phyloP scores from a whole-genome alignment of 495 filamentous ascomycete species.

The Annulohypoxylon moriforme region DNA sequence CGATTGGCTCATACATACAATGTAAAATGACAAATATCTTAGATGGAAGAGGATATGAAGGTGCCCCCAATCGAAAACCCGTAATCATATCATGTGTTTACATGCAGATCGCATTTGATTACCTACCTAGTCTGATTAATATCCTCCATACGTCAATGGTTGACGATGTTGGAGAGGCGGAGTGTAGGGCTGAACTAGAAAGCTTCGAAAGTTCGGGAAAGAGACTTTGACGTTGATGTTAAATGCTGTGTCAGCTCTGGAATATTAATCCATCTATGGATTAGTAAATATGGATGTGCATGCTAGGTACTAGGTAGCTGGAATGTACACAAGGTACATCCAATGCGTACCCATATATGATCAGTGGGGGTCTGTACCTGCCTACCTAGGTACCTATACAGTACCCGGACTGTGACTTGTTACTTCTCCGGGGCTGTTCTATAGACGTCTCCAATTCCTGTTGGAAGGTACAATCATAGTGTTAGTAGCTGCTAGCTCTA shows the following conservation, averaged over 20 bases:
- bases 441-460: background rate
- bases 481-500: background rate
- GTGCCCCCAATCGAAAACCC: background rate
- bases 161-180: background rate
- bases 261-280: background rate
- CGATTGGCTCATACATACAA: background rate
- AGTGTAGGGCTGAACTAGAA: slow-evolving; percentile 26
- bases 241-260: slow-evolving; percentile 31
- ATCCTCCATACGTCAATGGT: slow-evolving; percentile 18
- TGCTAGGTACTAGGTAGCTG: background rate
- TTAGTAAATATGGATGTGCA: no score
- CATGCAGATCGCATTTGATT: slow-evolving; percentile 44
- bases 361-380: background rate
- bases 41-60: slow-evolving; percentile 13
- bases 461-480: background rate
- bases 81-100: slow-evolving; percentile 38
- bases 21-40: slow-evolving; percentile 18
- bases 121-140: slow-evolving; percentile 24
- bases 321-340: background rate
- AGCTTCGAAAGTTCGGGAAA: slow-evolving; percentile 23
- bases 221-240: slow-evolving; percentile 4
- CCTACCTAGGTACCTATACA: no score
- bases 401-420: no score
- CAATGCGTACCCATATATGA: no score
- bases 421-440: background rate